These are phyloP conservation scores for Fragaria vesca DNA, from an alignment of 306 rosid species.

Conservation along the genomic window DNA sequence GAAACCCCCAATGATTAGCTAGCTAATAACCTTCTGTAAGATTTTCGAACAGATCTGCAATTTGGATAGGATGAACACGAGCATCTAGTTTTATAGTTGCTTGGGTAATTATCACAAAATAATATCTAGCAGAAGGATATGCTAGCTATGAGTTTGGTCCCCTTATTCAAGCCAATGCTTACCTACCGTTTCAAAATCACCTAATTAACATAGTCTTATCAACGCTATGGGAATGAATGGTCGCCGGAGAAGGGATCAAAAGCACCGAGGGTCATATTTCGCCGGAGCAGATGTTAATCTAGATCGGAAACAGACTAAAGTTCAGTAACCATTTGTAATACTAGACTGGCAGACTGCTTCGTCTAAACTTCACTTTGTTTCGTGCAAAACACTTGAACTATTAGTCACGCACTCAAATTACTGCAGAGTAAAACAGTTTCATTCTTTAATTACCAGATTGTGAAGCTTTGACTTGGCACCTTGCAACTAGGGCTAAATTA, in stretches of 20 bases:
- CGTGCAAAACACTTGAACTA: background rate
- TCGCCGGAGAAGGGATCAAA: background rate
- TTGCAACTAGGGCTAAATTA: background rate
- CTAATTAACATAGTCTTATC: background rate
- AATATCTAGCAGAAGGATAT: background rate
- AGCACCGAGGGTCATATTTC: background rate
- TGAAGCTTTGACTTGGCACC: background rate
- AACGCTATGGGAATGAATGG: too few species aligned
- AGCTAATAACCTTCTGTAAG: slow-evolving; percentile 4
- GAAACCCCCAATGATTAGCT: slow-evolving; percentile 6
- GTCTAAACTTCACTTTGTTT: background rate
- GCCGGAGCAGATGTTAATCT: background rate
- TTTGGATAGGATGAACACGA: background rate
- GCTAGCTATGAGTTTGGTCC: background rate
- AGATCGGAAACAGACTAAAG: background rate
- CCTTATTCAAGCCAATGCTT: background rate
- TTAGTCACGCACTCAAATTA: background rate
- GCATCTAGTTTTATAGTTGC: background rate
- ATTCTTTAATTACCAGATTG: background rate
- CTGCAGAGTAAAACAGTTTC: background rate
- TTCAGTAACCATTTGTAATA: background rate
- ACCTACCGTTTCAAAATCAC: background rate
- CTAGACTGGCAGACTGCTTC: background rate
- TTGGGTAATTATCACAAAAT: background rate
- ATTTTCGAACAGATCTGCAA: background rate